Base-by-base conservation (phyloP, 2,329 filamentous ascomycete species). In the Neopestalotiopsis rosae region DNA sequence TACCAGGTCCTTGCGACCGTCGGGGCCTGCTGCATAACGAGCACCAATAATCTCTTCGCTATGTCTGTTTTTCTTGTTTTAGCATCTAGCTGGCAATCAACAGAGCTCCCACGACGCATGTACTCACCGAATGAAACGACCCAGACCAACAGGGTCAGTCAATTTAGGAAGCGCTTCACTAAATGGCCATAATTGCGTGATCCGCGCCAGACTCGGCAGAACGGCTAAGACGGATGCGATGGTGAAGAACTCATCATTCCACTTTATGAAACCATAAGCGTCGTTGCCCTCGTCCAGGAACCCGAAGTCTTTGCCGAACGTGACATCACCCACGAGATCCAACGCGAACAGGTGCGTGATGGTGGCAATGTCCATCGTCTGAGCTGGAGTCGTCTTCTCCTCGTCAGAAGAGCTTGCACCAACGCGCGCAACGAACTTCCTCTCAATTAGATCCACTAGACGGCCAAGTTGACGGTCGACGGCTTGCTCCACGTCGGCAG, bases 161-260 rank as follows among this genome's bases (percentile, higher is more conserved):
- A 0, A 2, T 13, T 65, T 65, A 4, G 62, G 62, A n/a, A 65
- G 42, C 24, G 30, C 24, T 9, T 52, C 62, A 17, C 40, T 28
- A 14, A 65, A 49, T 6, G 45, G 62, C 42, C 40, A 65, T 13
- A 49, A 13, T 10, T 38, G 59, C 1, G 59, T 34, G 9, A 42
- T n/a, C 42, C 45, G 13, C 20, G 62, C 62, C 42, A 65, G 14
- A 17, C 32, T 65, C 5, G 62, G 40, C 52, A 65, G 62, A 30
- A 65, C 38, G 1, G 62, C 40, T 4, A 34, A 49, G 3, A 40
- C 20, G 20, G 45, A 24, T 4, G 62, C 62, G 1, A 65, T 17
- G 10, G 62, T 20, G 62, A 65, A 65, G 13, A 65, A 65, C 6
- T 65, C 62, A 0, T 65, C 42, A 12, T 65, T 65, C 62, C 62